phyloP scores from a whole-genome alignment of 192 early-diverging fungal species.

The Coemansia sp. region DNA sequence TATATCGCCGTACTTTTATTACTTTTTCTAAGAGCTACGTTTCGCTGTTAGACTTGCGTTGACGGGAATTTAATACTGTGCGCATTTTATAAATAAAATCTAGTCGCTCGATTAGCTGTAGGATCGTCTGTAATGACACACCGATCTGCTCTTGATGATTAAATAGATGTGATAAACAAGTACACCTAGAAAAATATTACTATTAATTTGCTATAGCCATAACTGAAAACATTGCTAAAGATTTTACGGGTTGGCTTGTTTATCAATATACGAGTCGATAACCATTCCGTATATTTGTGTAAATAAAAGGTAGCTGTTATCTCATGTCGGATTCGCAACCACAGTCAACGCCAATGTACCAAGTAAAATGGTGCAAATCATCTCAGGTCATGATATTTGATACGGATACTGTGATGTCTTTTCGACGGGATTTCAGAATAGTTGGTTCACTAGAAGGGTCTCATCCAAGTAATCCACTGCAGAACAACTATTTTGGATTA shows the following conservation, averaged over 20 bases:
- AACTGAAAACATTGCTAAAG: not conserved
- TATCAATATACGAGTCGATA: not conserved
- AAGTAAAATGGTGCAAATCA: not conserved
- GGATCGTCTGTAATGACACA: no score
- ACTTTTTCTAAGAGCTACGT: no score
- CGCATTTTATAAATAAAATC: no score
- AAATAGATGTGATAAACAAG: no score
- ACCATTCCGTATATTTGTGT: not conserved
- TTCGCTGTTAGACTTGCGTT: no score
- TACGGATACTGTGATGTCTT: constrained; percentile 27
- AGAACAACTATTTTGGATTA: constrained; percentile 74
- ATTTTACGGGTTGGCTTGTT: not conserved
- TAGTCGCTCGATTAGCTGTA: no score
- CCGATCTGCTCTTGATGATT: no score
- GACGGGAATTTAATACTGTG: no score
- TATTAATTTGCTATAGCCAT: not conserved
- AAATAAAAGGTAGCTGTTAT: no score
- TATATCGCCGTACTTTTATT: no score
- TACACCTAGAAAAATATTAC: not conserved
- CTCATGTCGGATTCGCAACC: no score
- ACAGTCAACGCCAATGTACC: constrained; percentile 7
- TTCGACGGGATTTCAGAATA: constrained; percentile 60
- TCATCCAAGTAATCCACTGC: constrained; percentile 65
- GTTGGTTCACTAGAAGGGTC: constrained; percentile 69
- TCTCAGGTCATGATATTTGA: constrained; percentile 25